phyloP scores from a whole-genome alignment of 2,329 filamentous ascomycete species.

The Ophiosphaerella narmari region DNA sequence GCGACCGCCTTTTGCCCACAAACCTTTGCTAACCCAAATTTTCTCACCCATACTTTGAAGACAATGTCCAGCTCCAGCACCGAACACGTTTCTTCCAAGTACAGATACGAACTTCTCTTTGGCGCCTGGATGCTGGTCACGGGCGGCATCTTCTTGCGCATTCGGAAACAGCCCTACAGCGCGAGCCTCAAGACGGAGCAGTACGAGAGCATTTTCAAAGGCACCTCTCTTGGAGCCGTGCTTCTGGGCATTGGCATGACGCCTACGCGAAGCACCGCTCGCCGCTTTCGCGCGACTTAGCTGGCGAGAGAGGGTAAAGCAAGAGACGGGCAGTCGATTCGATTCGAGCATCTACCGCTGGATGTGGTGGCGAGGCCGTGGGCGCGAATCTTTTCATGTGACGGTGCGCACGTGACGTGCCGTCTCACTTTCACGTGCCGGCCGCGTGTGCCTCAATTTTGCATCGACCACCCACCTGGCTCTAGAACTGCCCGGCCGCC shows the following conservation, averaged over 20 bases:
- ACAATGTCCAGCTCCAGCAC: constrained; percentile 20
- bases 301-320: no score
- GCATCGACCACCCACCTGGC: not conserved
- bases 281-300: constrained; percentile 12
- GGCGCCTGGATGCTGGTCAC: constrained; percentile 35
- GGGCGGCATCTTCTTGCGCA: constrained; percentile 39
- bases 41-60: not conserved
- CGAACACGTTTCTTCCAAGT: constrained; percentile 26
- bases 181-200: constrained; percentile 40
- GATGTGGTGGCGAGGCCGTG: no score
- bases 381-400: no score
- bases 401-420: constrained; percentile 8
- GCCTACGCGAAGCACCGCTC: constrained; percentile 22
- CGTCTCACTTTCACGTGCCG: constrained; percentile 28
- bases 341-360: no score
- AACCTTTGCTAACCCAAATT: not conserved
- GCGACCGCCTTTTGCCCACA: constrained; percentile 6
- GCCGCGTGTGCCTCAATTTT: not conserved
- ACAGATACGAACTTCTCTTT: constrained; percentile 38
- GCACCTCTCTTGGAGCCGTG: constrained; percentile 35
- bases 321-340: no score
- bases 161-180: constrained; percentile 42
- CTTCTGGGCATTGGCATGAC: constrained; percentile 32
- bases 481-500: no score
- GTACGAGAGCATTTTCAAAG: constrained; percentile 47